Conservation (phyloP, 2,329 filamentous ascomycete species). For the Purpureocillium takamizusanense region DNA sequence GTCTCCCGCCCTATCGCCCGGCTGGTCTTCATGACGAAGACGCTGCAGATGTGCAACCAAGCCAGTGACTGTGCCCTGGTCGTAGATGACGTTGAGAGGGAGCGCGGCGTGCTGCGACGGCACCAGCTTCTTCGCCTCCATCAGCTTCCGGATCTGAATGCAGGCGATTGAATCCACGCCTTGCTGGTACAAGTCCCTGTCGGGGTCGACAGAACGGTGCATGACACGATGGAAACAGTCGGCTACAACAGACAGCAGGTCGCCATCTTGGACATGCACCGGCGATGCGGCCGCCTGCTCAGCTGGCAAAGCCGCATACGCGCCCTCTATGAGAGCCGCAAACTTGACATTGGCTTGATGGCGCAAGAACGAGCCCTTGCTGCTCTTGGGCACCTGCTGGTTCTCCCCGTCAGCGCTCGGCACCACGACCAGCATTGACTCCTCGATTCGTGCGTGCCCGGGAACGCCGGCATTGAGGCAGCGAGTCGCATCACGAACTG, state of each 20-base stretch:
- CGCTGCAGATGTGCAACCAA: constrained; percentile 13
- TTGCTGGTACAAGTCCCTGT: constrained; percentile 45
- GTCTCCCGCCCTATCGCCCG: constrained; percentile 1
- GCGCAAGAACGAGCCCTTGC: constrained; percentile 52
- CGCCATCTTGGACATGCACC: constrained; percentile 16
- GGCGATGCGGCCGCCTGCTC: not conserved
- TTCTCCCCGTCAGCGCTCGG: constrained; percentile 10
- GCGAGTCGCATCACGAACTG: constrained; percentile 24
- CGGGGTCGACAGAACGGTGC: constrained; percentile 17
- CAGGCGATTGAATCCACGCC: constrained; percentile 53
- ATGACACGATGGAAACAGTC: constrained; percentile 21
- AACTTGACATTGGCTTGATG: constrained; percentile 41
- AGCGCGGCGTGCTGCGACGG: constrained; percentile 14
- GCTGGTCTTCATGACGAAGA: not conserved
- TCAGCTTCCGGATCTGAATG: constrained; percentile 37
- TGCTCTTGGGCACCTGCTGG: constrained; percentile 43
- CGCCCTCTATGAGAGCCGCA: constrained; percentile 30
- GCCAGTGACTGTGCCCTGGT: constrained; percentile 41
- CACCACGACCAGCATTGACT: constrained; percentile 40
- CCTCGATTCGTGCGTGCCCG: constrained; percentile 39
- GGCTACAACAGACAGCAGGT: constrained; percentile 23
- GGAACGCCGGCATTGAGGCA: constrained; percentile 38
- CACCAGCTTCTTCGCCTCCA: constrained; percentile 15
- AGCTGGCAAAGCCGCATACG: constrained; percentile 25
- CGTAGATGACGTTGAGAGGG: constrained; percentile 51